phyloP scores from a whole-genome alignment of 1,284 basidiomycete genomes.

The Ceratobasidium sp. region DNA sequence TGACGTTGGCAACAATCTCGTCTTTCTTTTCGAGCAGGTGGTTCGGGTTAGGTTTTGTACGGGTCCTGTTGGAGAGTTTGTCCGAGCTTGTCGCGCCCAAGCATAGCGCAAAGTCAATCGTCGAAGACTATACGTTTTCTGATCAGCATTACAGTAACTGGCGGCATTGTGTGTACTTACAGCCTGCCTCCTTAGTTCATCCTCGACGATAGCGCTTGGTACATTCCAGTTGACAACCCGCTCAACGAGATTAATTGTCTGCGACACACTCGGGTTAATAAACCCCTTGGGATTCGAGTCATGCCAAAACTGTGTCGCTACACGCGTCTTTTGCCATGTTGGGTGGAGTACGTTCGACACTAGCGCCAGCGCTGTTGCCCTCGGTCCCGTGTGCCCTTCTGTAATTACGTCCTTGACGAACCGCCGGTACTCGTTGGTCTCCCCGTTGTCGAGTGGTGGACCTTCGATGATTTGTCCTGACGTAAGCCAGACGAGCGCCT shows the following conservation, averaged over 20 bases:
- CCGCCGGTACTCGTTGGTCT: slow-evolving; percentile 92
- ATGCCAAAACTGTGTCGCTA: slow-evolving; percentile 83
- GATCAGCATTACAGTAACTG: slow-evolving; percentile 38
- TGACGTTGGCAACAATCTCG: slow-evolving; percentile 97
- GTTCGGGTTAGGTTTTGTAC: slow-evolving; percentile 66
- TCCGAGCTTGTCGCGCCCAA: slow-evolving; percentile 90
- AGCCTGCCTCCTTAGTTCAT: slow-evolving; percentile 95
- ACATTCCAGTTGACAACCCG: slow-evolving; percentile 95
- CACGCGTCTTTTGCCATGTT: slow-evolving; percentile 84
- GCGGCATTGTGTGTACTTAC: slow-evolving; percentile 67
- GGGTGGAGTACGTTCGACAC: slow-evolving; percentile 81
- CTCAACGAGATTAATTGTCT: slow-evolving; percentile 89
- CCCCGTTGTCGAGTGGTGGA: slow-evolving; percentile 94
- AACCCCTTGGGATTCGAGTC: slow-evolving; percentile 60
- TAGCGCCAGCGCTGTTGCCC: slow-evolving; percentile 90
- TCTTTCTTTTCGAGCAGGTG: slow-evolving; percentile 93
- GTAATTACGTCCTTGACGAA: slow-evolving; percentile 97
- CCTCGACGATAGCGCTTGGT: slow-evolving; percentile 87
- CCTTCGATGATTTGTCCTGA: slow-evolving; percentile 87
- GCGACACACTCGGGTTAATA: slow-evolving; percentile 80
- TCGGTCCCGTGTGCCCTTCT: slow-evolving; percentile 90
- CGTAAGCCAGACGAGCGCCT: slow-evolving; percentile 92
- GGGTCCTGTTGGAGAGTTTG: slow-evolving; percentile 81
- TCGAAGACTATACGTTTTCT: slow-evolving; percentile 77
- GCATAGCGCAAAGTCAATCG: slow-evolving; percentile 97